Percentiles rank a stretch among this genome's conserved stretches.
Evolutionary conservation across 306 rosid genomes (phyloP).

Genomic region (Inga laurina): DNA sequence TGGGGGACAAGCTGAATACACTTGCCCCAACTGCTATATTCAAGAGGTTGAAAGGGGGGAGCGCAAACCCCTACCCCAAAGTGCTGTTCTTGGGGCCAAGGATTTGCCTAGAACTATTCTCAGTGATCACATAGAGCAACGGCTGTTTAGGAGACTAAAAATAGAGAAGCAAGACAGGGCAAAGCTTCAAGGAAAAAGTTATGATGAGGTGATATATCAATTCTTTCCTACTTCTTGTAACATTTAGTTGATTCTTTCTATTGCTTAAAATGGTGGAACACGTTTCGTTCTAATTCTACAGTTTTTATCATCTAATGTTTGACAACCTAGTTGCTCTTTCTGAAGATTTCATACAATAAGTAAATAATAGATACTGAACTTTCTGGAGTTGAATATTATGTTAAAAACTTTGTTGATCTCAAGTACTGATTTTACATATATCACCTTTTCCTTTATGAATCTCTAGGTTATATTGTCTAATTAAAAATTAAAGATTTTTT

Average conservation of each 20-base stretch:
- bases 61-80: slow-evolving; percentile 91
- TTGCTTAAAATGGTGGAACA: not conserved
- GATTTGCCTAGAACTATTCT: slow-evolving; percentile 91
- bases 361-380: not conserved
- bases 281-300: not conserved
- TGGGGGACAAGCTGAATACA: slow-evolving; percentile 97
- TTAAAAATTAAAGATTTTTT: not conserved
- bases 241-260: not conserved
- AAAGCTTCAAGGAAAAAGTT: slow-evolving; percentile 73
- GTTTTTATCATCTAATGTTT: not conserved
- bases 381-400: not conserved
- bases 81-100: slow-evolving; percentile 99
- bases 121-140: slow-evolving; percentile 89
- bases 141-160: slow-evolving; percentile 66
- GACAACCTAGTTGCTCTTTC: not conserved
- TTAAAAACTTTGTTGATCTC: not conserved
- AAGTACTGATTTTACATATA: not conserved
- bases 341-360: not conserved
- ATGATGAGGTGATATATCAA: slow-evolving; percentile 72
- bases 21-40: slow-evolving; percentile 94
- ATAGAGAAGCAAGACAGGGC: slow-evolving; percentile 89
- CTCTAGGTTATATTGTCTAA: not conserved
- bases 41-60: slow-evolving; percentile 92
- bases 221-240: not conserved
- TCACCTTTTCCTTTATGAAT: not conserved